Evolutionary conservation across 306 rosid species (phyloP).

Genomic region (Oxytropis ochrocephala): DNA sequence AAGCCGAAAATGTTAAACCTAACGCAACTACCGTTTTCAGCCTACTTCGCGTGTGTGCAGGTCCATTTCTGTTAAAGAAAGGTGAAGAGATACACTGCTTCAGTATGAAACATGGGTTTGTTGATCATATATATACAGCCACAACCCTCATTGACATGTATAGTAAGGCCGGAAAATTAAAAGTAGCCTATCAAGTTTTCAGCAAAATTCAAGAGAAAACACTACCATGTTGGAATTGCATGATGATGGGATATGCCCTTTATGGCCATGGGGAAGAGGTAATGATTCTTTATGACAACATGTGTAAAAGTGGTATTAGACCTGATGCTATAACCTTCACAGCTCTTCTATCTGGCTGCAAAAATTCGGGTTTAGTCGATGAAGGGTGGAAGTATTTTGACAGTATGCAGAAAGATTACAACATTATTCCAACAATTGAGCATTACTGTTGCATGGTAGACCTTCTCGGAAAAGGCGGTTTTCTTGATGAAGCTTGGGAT

Average conservation of each 20-base stretch:
- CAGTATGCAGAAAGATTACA: constrained; percentile 47
- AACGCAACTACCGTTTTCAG: constrained; percentile 50
- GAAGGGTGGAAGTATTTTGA: constrained; percentile 71
- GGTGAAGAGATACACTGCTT: constrained; percentile 62
- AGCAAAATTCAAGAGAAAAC: constrained; percentile 45
- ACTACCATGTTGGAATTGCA: constrained; percentile 69
- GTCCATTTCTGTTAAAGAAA: constrained; percentile 46
- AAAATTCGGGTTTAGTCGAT: constrained; percentile 54
- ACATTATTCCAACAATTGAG: constrained; percentile 54
- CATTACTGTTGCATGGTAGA: constrained; percentile 76
- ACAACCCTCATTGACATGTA: constrained; percentile 61
- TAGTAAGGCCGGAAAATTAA: constrained; percentile 52
- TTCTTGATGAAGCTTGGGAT: constrained; percentile 71
- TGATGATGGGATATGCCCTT: constrained; percentile 65
- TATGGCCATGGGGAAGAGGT: constrained; percentile 54
- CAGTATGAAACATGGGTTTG: constrained; percentile 30
- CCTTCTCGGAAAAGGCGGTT: constrained; percentile 65
- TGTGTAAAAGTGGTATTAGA: constrained; percentile 29
- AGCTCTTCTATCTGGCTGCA: constrained; percentile 65
- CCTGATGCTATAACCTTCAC: constrained; percentile 65
- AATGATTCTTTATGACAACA: constrained; percentile 37
- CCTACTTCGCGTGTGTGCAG: constrained; percentile 56
- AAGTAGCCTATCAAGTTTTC: constrained; percentile 43
- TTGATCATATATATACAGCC: constrained; percentile 42
- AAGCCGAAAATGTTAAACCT: constrained; percentile 46